These are phyloP conservation scores for Tolypocladium endophyticum DNA, from an alignment of 2,329 filamentous ascomycete genomes.

Conservation along the genomic window DNA sequence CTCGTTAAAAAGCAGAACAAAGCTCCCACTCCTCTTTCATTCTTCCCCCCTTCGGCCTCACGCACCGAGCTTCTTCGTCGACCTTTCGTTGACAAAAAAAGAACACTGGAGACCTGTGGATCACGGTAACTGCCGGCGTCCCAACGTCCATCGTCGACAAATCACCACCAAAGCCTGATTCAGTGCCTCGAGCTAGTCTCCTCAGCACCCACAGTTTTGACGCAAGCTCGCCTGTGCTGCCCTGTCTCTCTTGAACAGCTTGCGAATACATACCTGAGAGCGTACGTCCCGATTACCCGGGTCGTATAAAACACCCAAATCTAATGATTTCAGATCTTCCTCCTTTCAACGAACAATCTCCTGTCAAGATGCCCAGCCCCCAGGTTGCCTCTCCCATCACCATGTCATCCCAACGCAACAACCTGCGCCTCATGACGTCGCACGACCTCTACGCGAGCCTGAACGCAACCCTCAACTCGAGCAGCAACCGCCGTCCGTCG, in stretches of 20 bases:
- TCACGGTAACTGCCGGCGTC: neutral
- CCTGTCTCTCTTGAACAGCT: neutral
- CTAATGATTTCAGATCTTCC: neutral
- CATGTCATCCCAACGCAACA: conserved; percentile 34
- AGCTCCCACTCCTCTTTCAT: neutral
- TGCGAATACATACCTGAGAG: neutral
- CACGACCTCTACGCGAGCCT: conserved; percentile 44
- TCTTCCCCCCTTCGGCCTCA: neutral
- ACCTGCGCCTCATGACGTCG: conserved; percentile 30
- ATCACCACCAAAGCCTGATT: neutral
- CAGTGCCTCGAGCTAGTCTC: neutral
- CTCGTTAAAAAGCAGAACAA: neutral
- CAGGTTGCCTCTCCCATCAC: conserved; percentile 33
- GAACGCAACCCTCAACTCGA: conserved; percentile 37
- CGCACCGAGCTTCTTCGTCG: neutral
- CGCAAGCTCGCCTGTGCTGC: neutral
- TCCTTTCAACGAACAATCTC: neutral
- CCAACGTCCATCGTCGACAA: neutral
- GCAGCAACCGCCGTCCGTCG: conserved; percentile 27
- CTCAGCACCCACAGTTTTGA: neutral
- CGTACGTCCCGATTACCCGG: neutral
- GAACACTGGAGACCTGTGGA: neutral
- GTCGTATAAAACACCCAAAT: neutral
- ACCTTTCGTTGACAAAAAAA: neutral
- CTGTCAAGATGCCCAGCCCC: conserved; percentile 21